These are phyloP conservation scores for Aspergillus hortae DNA, from an alignment of 2,329 filamentous ascomycete genomes.

Conservation along the genomic window DNA sequence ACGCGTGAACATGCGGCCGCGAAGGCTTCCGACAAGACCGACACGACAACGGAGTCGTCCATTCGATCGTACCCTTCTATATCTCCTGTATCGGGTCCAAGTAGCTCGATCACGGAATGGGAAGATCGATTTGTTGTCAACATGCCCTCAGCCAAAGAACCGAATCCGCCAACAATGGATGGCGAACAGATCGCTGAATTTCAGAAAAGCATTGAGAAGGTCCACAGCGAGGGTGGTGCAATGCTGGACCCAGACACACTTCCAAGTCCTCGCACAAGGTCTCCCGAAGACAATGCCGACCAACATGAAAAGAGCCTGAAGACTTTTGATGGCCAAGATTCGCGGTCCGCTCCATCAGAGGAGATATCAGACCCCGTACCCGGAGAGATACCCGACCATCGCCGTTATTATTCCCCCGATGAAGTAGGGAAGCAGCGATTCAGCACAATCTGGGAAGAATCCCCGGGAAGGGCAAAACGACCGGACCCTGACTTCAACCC, in stretches of 20 bases:
- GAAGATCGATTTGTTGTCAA: constrained; percentile 43
- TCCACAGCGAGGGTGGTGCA: constrained; percentile 25
- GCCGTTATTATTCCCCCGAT: constrained; percentile 36
- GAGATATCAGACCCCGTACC: constrained; percentile 8
- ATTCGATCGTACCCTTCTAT: constrained; percentile 25
- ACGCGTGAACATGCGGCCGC: constrained; percentile 19
- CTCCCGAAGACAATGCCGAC: constrained; percentile 27
- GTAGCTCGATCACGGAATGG: constrained; percentile 32
- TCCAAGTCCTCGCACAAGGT: constrained; percentile 28
- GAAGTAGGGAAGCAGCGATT: constrained; percentile 36
- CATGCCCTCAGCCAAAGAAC: constrained; percentile 42
- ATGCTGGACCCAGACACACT: constrained; percentile 30
- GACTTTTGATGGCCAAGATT: constrained; percentile 19
- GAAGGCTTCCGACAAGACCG: constrained; percentile 15
- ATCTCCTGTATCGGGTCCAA: constrained; percentile 28
- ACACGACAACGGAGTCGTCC: constrained; percentile 23
- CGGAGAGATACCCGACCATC: constrained; percentile 5
- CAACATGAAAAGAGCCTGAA: constrained; percentile 20
- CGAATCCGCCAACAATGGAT: constrained; percentile 39
- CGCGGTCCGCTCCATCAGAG: constrained; percentile 3
- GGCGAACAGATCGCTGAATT: constrained; percentile 37
- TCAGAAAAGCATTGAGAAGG: constrained; percentile 34
- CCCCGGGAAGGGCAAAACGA: constrained; percentile 21
- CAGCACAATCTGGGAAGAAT: constrained; percentile 35
- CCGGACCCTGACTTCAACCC: constrained; percentile 16